Base-by-base conservation (phyloP, 140 eudicot species). In the Anethum foeniculum region DNA sequence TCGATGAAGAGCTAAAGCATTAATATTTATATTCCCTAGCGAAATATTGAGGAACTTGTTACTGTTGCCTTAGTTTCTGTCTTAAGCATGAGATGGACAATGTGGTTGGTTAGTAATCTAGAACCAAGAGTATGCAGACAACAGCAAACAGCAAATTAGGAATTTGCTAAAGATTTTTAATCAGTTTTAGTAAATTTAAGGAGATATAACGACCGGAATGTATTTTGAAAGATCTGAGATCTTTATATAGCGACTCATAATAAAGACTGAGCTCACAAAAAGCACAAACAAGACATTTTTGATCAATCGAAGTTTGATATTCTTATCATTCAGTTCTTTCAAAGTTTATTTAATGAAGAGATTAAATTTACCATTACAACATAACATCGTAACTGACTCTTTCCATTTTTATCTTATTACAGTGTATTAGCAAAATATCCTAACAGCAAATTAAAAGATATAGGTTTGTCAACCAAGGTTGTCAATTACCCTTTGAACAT, bases 391-490 rank as follows among this genome's bases (percentile, higher is more conserved):
- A n/a, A 60, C 0, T 60, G 71, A 11, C 71, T 25, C 71, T 62
- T 62, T 27, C 71, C 6, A 15, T 60, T 27, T 2, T 56, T 14
- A 6, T 27, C 71, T 62, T 62, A n/a, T 60, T 25, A 62, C 71
- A 62, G 36, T 62, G 36, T 60, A 60, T 60, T 60, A 60, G 69
- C 69, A 60, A 60, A n/a, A 25, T 25, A n/a, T 60, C 69, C 69
- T 60, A 25, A 60, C 69, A 25, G 34, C 69, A 60, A 60, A 60
- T 60, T n/a, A 60, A n/a, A 60, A 60, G 69, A 60, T 60, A 25
- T 60, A 56, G 65, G 65, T 56, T 58, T 12, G 28, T 28, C 69
- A 60, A 25, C 1, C 14, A 58, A 58, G 69, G 34, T 60, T 60
- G 69, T 3, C 69, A 60, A 60, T 60, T n/a, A 25, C 69, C 34